phyloP scores from a whole-genome alignment of 2,329 filamentous ascomycete species.

The Ophiosphaerella narmari region DNA sequence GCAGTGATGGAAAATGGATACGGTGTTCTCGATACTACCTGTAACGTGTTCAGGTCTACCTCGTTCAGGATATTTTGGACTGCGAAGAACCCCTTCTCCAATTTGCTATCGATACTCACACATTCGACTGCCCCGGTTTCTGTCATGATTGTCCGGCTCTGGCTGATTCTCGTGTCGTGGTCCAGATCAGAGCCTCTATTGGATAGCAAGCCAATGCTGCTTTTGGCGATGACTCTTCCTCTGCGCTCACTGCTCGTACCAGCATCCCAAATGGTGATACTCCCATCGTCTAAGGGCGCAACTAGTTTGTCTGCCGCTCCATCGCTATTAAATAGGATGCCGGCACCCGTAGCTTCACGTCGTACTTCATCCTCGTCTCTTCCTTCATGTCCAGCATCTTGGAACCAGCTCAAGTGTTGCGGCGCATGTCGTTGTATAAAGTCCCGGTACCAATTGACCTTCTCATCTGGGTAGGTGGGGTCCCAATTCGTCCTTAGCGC shows the following conservation, averaged over 20 bases:
- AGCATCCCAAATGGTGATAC: slow-evolving; percentile 81
- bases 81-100: slow-evolving; percentile 76
- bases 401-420: slow-evolving; percentile 76
- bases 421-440: slow-evolving; percentile 82
- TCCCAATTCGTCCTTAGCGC: slow-evolving; percentile 82
- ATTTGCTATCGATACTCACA: slow-evolving; percentile 74
- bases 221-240: slow-evolving; percentile 69
- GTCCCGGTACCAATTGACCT: slow-evolving; percentile 83
- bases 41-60: slow-evolving; percentile 76
- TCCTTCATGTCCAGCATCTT: slow-evolving; percentile 58
- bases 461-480: slow-evolving; percentile 72
- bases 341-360: slow-evolving; percentile 74
- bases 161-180: slow-evolving; percentile 50
- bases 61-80: slow-evolving; percentile 78
- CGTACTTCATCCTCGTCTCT: slow-evolving; percentile 45
- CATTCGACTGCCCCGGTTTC: slow-evolving; percentile 76
- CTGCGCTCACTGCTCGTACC: slow-evolving; percentile 58
- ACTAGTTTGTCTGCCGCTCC: slow-evolving; percentile 66
- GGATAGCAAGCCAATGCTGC: slow-evolving; percentile 69
- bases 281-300: slow-evolving; percentile 82
- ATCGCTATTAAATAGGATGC: slow-evolving; percentile 62
- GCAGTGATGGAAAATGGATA: slow-evolving; percentile 86
- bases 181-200: slow-evolving; percentile 52
- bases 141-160: slow-evolving; percentile 64
- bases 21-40: slow-evolving; percentile 68